Base-by-base conservation (phyloP, 2,329 filamentous ascomycete genomes). In the Apiospora rasikravindrae region DNA sequence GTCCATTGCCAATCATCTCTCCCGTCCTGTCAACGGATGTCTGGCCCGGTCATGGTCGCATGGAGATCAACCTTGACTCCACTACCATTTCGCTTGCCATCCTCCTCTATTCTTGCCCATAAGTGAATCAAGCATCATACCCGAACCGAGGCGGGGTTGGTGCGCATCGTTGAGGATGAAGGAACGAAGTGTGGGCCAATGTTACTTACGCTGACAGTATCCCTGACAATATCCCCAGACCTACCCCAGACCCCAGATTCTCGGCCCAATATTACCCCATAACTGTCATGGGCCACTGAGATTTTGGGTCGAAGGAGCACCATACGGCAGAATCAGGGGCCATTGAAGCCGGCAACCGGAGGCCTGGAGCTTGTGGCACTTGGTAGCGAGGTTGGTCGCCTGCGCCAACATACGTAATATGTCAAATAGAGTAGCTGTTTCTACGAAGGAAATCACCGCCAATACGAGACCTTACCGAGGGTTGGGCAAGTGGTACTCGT, bases 221-320 rank as follows among this genome's bases (percentile, higher is more conserved):
- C 57, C 67, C 42, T 37, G 44, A 37, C 68, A 29, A 22, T 29
- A 44, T 61, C 33, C 57, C 57, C 57, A 64, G 57, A 64, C 53
- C 6, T 22, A 61, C 69, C 66, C 72, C 70, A 68, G 71, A 73
- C 72, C 72, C 72, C 72, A 73, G 72, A 73, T 73, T 73, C 71
- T 72, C 71, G 72, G 72, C 40, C 70, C 49, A 71, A 53, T 71
- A 68, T 49, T 69, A 22, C 69, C 72, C 72, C 49, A 53, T 44
- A 22, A 19, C 40, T 26, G 29, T 49, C 4, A 53, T 67, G 37
- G 64, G 16, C 53, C 19, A 14, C 22, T 29, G 26, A 8, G 29
- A n/a, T 7, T 37, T 26, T 22, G 29, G 53, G 16, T n/a, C 7
- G 29, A 11, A 37, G 53, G 53, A 61, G 22, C 13, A 37, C 14